phyloP scores from a whole-genome alignment of 2,329 filamentous ascomycete genomes.

The Dothidotthia symphoricarpi region DNA sequence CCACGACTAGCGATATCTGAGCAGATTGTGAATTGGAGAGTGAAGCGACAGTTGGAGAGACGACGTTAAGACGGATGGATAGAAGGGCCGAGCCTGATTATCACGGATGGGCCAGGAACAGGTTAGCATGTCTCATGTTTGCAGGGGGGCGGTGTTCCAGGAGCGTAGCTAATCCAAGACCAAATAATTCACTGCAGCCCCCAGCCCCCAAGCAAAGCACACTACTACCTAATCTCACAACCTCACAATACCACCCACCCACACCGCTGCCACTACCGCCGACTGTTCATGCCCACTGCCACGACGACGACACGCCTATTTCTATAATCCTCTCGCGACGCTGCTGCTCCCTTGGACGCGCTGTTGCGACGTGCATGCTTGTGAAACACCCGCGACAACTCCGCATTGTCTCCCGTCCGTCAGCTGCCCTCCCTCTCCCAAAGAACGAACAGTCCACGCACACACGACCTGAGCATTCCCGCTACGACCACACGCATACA shows the following conservation, averaged over 20 bases:
- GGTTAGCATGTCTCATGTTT: conserved; percentile 6
- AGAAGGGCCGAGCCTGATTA: too few relatives aligned
- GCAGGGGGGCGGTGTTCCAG: conserved; percentile 1
- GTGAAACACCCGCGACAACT: conserved; percentile 21
- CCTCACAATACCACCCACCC: too few relatives aligned
- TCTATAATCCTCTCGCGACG: not conserved
- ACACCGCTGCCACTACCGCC: too few relatives aligned
- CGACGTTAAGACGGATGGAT: too few relatives aligned
- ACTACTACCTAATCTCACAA: too few relatives aligned
- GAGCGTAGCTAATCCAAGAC: conserved; percentile 5
- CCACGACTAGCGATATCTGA: too few relatives aligned
- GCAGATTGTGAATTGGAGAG: too few relatives aligned
- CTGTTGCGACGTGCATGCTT: conserved; percentile 10
- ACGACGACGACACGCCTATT: not conserved
- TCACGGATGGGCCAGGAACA: conserved; percentile 10
- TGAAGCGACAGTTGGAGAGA: too few relatives aligned
- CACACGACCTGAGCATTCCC: conserved; percentile 7
- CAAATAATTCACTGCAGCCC: too few relatives aligned
- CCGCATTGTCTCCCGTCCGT: conserved; percentile 15
- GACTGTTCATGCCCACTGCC: not conserved
- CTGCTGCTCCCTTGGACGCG: conserved; percentile 7
- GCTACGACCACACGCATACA: conserved; percentile 7
- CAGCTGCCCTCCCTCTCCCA: conserved; percentile 16
- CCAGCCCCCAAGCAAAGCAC: too few relatives aligned
- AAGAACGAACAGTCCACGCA: conserved; percentile 9